A percentile compares a stretch with the other conserved stretches of the same genome.
phyloP scores from a whole-genome alignment of 164 flowering plant genomes.

The Tetrastigma voinierianum region DNA sequence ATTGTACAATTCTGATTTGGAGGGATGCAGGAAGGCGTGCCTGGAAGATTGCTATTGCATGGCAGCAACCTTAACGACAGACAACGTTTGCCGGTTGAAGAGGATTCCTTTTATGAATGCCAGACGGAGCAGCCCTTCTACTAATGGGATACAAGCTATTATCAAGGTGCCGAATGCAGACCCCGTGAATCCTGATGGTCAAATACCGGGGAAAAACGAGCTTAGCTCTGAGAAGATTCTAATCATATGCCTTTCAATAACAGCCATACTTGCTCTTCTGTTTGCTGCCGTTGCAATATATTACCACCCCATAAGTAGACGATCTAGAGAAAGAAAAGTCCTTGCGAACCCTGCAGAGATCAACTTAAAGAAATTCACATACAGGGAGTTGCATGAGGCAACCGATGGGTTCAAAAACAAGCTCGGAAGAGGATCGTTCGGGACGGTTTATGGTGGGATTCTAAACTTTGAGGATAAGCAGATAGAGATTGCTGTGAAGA shows the following conservation, averaged over 20 bases:
- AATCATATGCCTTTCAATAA: background rate
- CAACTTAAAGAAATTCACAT: conserved; percentile 22
- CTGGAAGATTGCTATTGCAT: conserved; percentile 10
- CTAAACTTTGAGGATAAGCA: conserved; percentile 5
- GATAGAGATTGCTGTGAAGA: conserved; percentile 29
- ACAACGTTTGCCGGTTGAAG: conserved; percentile 13
- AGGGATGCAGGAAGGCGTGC: conserved; percentile 3
- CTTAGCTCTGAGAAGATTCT: background rate
- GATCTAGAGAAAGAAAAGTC: background rate
- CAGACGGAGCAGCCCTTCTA: conserved; percentile 10
- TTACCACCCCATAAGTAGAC: conserved; percentile 10
- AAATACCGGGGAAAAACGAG: background rate
- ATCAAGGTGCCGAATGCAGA: conserved; percentile 13
- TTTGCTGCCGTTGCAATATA: conserved; percentile 10
- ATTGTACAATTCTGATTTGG: background rate
- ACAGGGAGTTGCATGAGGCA: conserved; percentile 24
- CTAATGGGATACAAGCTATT: conserved; percentile 7
- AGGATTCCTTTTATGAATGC: conserved; percentile 22
- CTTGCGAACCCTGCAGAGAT: conserved; percentile 2
- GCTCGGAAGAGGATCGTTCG: conserved; percentile 27
- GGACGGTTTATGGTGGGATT: conserved; percentile 28
- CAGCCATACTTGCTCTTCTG: conserved; percentile 6
- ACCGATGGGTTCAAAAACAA: conserved; percentile 23
- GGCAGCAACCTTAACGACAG: background rate
- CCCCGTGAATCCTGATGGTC: background rate